These are phyloP conservation scores for Laburnicola sp. DNA, from an alignment of 2,329 filamentous ascomycete genomes.

Conservation along the genomic window DNA sequence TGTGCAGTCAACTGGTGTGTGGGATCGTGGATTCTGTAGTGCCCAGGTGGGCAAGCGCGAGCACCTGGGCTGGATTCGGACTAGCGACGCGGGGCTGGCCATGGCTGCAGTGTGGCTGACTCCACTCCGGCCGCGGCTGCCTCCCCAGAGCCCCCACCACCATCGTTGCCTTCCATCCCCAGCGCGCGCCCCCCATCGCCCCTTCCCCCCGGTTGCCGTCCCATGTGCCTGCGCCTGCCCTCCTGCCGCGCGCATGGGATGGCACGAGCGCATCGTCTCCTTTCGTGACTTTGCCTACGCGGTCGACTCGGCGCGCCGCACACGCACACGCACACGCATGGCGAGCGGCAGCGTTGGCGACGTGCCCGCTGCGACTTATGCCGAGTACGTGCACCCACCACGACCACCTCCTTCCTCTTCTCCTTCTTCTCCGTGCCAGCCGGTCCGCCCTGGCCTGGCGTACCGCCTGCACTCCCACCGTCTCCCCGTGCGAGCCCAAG, in stretches of 20 bases:
- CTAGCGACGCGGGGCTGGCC: too few species aligned
- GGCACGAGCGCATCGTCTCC: conserved; percentile 41
- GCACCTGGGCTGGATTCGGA: too few species aligned
- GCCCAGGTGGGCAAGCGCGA: too few species aligned
- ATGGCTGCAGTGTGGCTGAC: too few species aligned
- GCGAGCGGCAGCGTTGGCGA: conserved; percentile 52
- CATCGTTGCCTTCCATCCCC: not conserved
- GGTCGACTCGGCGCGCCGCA: conserved; percentile 38
- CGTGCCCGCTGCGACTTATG: conserved; percentile 54
- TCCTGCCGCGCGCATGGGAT: conserved; percentile 40
- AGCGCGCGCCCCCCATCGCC: not conserved
- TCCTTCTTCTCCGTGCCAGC: conserved; percentile 23
- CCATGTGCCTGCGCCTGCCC: conserved; percentile 25
- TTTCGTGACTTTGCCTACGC: conserved; percentile 38
- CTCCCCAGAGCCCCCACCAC: not conserved
- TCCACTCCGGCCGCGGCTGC: too few species aligned
- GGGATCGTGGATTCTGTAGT: too few species aligned
- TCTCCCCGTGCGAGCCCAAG: conserved; percentile 46
- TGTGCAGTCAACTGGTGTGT: too few species aligned
- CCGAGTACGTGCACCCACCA: conserved; percentile 51
- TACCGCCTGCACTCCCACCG: conserved; percentile 44
- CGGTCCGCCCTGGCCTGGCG: conserved; percentile 38
- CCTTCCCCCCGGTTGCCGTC: conserved; percentile 3
- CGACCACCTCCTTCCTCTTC: too few species aligned
- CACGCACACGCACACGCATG: conserved; percentile 47